Percentiles rank a stretch among this genome's conserved stretches.
Conservation (phyloP, 1,139 yeast species). For the Lizanozyma gosingica region DNA sequence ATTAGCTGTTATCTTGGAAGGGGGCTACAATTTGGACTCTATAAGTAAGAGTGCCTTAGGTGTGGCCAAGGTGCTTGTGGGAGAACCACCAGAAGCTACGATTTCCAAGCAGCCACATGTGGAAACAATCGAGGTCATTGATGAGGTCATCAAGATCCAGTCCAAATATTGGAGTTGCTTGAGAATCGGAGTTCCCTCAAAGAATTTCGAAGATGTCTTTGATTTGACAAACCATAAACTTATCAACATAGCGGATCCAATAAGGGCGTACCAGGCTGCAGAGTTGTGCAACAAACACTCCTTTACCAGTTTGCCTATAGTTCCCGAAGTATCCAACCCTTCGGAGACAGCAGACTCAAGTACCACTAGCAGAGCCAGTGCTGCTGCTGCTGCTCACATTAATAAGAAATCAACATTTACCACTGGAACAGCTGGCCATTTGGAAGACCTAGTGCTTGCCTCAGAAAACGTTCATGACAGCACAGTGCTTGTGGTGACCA, state of each 20-base stretch:
- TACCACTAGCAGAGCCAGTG: constrained; percentile 3
- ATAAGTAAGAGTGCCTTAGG: constrained; percentile 87
- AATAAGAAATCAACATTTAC: constrained; percentile 24
- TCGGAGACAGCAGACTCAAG: neutral
- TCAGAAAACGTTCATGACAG: constrained; percentile 64
- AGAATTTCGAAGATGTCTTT: constrained; percentile 32
- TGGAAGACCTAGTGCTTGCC: constrained; percentile 67
- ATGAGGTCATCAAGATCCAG: constrained; percentile 73
- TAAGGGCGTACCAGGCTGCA: constrained; percentile 61
- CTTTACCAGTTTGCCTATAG: constrained; percentile 64
- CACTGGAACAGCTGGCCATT: constrained; percentile 38
- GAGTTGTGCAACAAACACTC: constrained; percentile 45
- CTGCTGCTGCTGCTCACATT: constrained; percentile 11
- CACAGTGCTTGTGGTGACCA: constrained; percentile 54
- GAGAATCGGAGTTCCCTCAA: constrained; percentile 51
- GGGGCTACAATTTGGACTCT: constrained; percentile 91
- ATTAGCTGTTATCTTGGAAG: constrained; percentile 84
- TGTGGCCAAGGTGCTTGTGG: constrained; percentile 83
- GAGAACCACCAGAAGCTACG: constrained; percentile 88
- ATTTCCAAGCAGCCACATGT: constrained; percentile 53
- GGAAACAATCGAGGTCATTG: constrained; percentile 79
- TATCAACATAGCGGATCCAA: constrained; percentile 55
- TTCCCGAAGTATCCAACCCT: constrained; percentile 21
- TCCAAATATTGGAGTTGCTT: constrained; percentile 84
- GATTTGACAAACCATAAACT: constrained; percentile 20